phyloP scores from a whole-genome alignment of 768 basidiomycete species.

The Kwoniella pini region DNA sequence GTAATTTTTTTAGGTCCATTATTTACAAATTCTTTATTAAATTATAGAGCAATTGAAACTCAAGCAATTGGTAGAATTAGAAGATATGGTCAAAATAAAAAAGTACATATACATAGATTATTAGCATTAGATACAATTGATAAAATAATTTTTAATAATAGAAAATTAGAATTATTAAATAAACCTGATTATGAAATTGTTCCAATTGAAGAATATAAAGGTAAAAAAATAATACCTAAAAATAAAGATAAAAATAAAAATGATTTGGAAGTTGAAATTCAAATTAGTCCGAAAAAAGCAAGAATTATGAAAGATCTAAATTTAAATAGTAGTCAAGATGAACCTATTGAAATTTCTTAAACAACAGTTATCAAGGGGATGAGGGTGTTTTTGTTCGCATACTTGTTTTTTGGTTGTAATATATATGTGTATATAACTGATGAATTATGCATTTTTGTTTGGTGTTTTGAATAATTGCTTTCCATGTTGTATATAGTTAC shows the following conservation, averaged over 20 bases:
- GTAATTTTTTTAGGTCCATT: slow-evolving; percentile 93
- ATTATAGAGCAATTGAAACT: slow-evolving; percentile 70
- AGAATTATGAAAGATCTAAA: background rate
- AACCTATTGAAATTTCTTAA: slow-evolving; percentile 35
- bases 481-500: too few species aligned
- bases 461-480: too few species aligned
- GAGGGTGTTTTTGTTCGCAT: too few species aligned
- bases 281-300: slow-evolving; percentile 29
- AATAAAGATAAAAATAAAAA: slow-evolving; percentile 5
- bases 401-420: too few species aligned
- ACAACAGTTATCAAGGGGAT: too few species aligned
- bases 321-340: slow-evolving; percentile 3
- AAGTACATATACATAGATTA: slow-evolving; percentile 78
- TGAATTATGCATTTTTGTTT: too few species aligned
- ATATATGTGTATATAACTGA: too few species aligned
- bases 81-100: slow-evolving; percentile 71
- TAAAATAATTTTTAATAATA: slow-evolving; percentile 66
- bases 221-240: slow-evolving; percentile 13
- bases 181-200: slow-evolving; percentile 40
- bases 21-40: slow-evolving; percentile 79
- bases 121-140: slow-evolving; percentile 86
- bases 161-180: slow-evolving; percentile 24
- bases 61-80: slow-evolving; percentile 60
- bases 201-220: slow-evolving; percentile 27
- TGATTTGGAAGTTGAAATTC: slow-evolving; percentile 12